Evolutionary conservation across 768 basidiomycete genomes (phyloP).

Genomic region (Pleurotus citrinopileatus): DNA sequence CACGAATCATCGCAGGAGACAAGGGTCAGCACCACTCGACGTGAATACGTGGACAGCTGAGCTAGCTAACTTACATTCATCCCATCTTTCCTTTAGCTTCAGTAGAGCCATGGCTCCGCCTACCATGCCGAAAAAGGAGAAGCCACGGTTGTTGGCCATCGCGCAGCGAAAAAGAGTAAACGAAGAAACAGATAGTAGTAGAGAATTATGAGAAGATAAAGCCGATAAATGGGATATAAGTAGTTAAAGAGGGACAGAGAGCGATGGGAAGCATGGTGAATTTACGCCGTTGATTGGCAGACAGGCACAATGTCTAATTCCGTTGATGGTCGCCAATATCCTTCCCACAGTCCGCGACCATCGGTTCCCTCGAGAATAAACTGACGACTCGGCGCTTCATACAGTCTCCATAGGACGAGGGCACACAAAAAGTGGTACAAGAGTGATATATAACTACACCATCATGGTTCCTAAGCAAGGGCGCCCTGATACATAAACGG

Average conservation of each 20-base stretch:
- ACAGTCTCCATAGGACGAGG: too few relatives aligned
- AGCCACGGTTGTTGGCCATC: constrained; percentile 9
- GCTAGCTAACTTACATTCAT: constrained; percentile 36
- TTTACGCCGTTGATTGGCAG: not conserved
- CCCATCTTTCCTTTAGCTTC: constrained; percentile 44
- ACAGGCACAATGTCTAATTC: not conserved
- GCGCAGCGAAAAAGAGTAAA: not conserved
- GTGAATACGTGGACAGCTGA: constrained; percentile 2
- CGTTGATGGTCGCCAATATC: not conserved
- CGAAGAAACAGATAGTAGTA: not conserved
- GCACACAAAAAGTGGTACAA: too few relatives aligned
- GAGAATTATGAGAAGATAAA: not conserved
- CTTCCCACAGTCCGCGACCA: not conserved
- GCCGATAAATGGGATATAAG: not conserved
- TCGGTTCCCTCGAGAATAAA: not conserved
- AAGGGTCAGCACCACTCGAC: not conserved
- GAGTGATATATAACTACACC: not conserved
- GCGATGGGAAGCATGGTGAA: not conserved
- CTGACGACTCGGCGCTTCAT: too few relatives aligned
- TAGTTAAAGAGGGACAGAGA: not conserved
- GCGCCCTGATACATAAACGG: constrained; percentile 19
- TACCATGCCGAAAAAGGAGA: constrained; percentile 42
- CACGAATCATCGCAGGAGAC: not conserved
- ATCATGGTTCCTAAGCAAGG: constrained; percentile 18
- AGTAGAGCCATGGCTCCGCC: constrained; percentile 42